Base-by-base conservation (phyloP, 2,329 filamentous ascomycete species). In the Hortaea werneckii region DNA sequence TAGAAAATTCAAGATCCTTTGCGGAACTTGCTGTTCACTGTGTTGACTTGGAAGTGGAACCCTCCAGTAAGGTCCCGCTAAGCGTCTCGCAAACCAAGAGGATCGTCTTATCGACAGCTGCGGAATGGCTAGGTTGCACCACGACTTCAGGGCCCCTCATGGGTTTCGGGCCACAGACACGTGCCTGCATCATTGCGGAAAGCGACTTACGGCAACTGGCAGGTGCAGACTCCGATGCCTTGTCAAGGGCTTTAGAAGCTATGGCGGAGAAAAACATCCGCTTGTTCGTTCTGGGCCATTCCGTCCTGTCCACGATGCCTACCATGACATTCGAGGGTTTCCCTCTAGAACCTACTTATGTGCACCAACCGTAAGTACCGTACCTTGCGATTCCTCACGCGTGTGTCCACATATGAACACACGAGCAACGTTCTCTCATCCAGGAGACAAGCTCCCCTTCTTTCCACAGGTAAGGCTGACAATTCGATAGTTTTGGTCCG, bases 281-380 rank as follows among this genome's bases (percentile, higher is more conserved):
- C 9, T n/a, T 35, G 8, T n/a, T 35, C 32, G 32, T 35, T n/a
- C 32, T 35, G n/a, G 32, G 9, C 9, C 8, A 48, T 6, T 48
- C 54, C 7, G 27, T 49, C 20, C 30, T 30, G 11, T 32, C 45
- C 9, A 30, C 28, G 4, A 13, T 30, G 29, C 39, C 44, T 13
- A 34, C 28, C 9, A 41, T 49, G 6, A 29, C 40, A 6, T 41
- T 53, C 20, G 40, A 49, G 26, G 44, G 41, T 13, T 49, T 50
- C 34, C 13, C 41, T 12, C 29, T 44, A 1, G 40, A 41, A 30
- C 50, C 48, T 3, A 44, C 41, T 12, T 50, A 42, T 28, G 29
- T 53, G 5, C 50, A 50, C 11, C 50, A 53, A 40, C 50, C 50
- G 47, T 49, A 43, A 45, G 47, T 49, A 32, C 37, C 35, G n/a